Base-by-base conservation (phyloP, 2,329 filamentous ascomycete species). In the Cylindrodendrum hubeiense region DNA sequence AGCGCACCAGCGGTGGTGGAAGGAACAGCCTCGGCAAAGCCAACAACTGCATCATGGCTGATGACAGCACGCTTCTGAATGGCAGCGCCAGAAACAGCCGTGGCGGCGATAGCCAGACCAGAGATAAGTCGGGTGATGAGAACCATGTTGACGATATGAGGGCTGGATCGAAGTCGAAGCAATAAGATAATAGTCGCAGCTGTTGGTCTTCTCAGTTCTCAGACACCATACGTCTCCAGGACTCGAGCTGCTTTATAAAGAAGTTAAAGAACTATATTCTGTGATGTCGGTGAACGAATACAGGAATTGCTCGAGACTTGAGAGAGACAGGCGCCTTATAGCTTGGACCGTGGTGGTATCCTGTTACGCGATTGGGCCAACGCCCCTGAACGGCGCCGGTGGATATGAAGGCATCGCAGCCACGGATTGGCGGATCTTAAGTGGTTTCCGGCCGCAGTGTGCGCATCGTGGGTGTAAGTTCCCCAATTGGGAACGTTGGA, bases 1-100 rank as follows among this genome's bases (percentile, higher is more conserved):
- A 77, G 60, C 24, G 62, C 58, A 24, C 78, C 77, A 37, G 71
- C 65, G 8, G 68, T 70, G 55, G 68, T 73, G 17, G 70, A 66
- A 7, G 78, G 78, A 33, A 78, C 73, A 10, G 75, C 67, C 68
- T 80, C 67, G 6, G 70, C 47, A 43, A 79, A 78, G 2, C 77
- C 77, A 41, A 77, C 72, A 12, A 80, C 73, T n/a, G 72, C 74
- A 56, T 77, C 72, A 34, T 79, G 76, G 53, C 19, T 47, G 52
- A 79, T 77, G 54, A 78, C 71, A 34, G 65, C 69, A 30, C 76
- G 77, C 34, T 70, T 67, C 58, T 69, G 64, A 41, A 79, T 34
- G 5, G 72, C 73, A 7, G 71, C 68, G n/a, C 68, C 75, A 28
- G 68, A 63, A 41, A 71, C 69, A 19, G 61, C 50, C 19, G 72